These are phyloP conservation scores for Tetrahymena malaccensis DNA, from an alignment of 73 alveolate species.

Conservation along the genomic window DNA sequence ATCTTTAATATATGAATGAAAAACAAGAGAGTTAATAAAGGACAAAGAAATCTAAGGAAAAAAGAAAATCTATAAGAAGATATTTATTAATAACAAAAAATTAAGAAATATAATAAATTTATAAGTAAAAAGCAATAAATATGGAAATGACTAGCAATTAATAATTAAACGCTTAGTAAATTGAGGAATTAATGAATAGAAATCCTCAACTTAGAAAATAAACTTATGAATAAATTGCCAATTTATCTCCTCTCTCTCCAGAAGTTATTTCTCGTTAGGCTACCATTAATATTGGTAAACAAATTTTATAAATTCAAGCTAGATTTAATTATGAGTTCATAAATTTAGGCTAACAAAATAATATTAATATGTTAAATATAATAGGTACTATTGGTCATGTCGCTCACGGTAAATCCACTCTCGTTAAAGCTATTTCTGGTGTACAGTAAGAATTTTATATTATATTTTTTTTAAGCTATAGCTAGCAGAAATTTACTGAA, in stretches of 20 bases:
- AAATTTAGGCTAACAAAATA: background rate
- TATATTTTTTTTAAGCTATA: background rate
- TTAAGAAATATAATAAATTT: background rate
- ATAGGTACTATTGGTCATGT: conserved; percentile 98
- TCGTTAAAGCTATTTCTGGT: conserved; percentile 73
- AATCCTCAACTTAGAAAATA: conserved; percentile 5
- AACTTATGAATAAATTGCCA: conserved; percentile 30
- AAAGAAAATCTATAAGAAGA: background rate
- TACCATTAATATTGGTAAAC: conserved; percentile 15
- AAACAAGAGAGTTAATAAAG: background rate
- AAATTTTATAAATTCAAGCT: background rate
- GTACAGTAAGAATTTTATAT: conserved; percentile 2
- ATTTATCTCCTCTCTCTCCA: conserved; percentile 25
- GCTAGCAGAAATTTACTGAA: background rate
- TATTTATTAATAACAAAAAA: background rate
- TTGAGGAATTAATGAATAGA: conserved; percentile 33
- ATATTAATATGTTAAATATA: background rate
- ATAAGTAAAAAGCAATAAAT: background rate
- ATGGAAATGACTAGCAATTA: background rate
- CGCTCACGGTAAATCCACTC: conserved; percentile 99
- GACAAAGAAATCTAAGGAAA: background rate
- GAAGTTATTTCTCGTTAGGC: conserved; percentile 43
- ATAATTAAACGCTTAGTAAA: conserved; percentile 12
- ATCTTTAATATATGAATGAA: background rate
- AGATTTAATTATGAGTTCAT: background rate